Conservation (phyloP, 495 filamentous ascomycete species). For the Neurospora sp. region DNA sequence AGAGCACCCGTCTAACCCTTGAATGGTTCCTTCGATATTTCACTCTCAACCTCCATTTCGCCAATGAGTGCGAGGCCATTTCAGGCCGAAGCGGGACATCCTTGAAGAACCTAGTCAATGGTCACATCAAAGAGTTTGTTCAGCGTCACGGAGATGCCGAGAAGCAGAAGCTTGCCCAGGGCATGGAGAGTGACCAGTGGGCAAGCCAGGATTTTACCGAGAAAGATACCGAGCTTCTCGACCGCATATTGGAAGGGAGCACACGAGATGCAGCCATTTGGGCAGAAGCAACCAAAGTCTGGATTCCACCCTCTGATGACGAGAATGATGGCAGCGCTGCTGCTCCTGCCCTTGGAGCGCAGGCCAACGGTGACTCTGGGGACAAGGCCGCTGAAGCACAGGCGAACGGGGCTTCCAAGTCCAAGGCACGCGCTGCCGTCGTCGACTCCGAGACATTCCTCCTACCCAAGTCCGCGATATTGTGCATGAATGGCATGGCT, state of each 20-base stretch:
- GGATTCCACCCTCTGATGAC: slow-evolving; percentile 43
- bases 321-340: slow-evolving; percentile 14
- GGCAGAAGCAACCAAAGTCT: slow-evolving; percentile 60
- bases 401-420: slow-evolving; percentile 49
- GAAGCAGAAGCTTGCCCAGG: slow-evolving; percentile 66
- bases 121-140: slow-evolving; percentile 86
- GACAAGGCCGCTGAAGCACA: slow-evolving; percentile 13
- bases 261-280: slow-evolving; percentile 70
- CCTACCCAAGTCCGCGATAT: slow-evolving; percentile 69
- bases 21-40: slow-evolving; percentile 82
- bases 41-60: slow-evolving; percentile 84
- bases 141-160: slow-evolving; percentile 62
- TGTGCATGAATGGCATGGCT: slow-evolving; percentile 70
- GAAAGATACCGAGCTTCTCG: slow-evolving; percentile 49
- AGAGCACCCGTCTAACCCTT: slow-evolving; percentile 61
- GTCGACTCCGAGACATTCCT: slow-evolving; percentile 82
- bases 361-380: slow-evolving; percentile 15
- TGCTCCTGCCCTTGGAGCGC: not conserved
- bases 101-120: slow-evolving; percentile 80
- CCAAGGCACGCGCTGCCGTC: slow-evolving; percentile 60
- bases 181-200: slow-evolving; percentile 88
- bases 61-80: slow-evolving; percentile 93
- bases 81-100: slow-evolving; percentile 77
- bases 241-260: slow-evolving; percentile 63
- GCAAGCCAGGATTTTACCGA: slow-evolving; percentile 77